A percentile compares a stretch with the other conserved stretches of the same genome.
Conservation (phyloP, 495 filamentous ascomycete genomes). For the Evansstolkia leycettana region DNA sequence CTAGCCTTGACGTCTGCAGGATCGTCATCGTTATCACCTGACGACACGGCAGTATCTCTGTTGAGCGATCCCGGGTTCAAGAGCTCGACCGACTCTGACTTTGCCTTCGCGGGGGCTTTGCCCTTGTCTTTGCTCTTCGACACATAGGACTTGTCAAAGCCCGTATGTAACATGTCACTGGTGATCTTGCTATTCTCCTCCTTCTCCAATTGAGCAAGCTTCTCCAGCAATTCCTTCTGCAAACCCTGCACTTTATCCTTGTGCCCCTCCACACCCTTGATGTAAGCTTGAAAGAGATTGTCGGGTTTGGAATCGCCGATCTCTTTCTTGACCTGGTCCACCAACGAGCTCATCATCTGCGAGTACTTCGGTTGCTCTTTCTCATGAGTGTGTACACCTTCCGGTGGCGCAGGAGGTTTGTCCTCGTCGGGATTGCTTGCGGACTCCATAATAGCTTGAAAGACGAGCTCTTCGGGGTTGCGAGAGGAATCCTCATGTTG, state of each 20-base stretch:
- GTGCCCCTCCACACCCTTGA: slow-evolving; percentile 64
- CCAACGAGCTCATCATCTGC: slow-evolving; percentile 84
- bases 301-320: slow-evolving; percentile 56
- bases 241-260: slow-evolving; percentile 62
- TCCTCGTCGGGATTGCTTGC: slow-evolving; percentile 60
- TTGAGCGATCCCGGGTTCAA: slow-evolving; percentile 54
- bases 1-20: slow-evolving; percentile 67
- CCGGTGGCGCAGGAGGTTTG: slow-evolving; percentile 56
- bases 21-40: slow-evolving; percentile 43
- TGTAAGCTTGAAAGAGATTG: slow-evolving; percentile 57
- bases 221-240: slow-evolving; percentile 58
- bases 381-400: slow-evolving; percentile 64
- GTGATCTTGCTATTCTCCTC: slow-evolving; percentile 87
- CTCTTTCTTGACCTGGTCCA: slow-evolving; percentile 89
- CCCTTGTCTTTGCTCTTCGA: slow-evolving; percentile 44
- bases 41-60: slow-evolving; percentile 39
- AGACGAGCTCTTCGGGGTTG: slow-evolving; percentile 70
- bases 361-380: slow-evolving; percentile 74
- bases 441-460: slow-evolving; percentile 74
- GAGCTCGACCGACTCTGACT: slow-evolving; percentile 51
- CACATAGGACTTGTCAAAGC: slow-evolving; percentile 75
- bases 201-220: slow-evolving; percentile 72
- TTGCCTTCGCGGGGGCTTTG: slow-evolving; percentile 15
- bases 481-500: slow-evolving; percentile 55
- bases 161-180: slow-evolving; percentile 81